Conservation (phyloP, 179 eudicot species). For the Camellia oleifera region DNA sequence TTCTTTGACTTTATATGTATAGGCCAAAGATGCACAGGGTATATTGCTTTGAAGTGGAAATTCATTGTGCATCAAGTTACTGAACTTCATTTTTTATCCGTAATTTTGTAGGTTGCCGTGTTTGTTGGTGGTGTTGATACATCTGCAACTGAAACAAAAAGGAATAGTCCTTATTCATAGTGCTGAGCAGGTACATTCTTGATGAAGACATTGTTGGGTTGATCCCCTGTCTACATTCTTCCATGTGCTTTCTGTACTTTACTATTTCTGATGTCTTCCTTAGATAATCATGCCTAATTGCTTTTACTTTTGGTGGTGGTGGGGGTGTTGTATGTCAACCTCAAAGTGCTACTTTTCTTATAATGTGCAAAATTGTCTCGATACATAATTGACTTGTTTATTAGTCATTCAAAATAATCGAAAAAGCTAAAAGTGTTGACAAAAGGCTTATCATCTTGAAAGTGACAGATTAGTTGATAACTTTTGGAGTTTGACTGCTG, state of each 20-base stretch:
- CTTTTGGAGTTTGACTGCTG: neutral
- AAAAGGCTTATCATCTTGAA: too few species aligned
- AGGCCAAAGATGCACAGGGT: neutral
- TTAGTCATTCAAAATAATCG: too few species aligned
- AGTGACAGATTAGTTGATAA: neutral
- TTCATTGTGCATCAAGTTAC: neutral
- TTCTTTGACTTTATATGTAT: too few species aligned
- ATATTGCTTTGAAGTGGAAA: neutral
- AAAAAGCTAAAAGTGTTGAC: too few species aligned
- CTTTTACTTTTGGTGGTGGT: neutral
- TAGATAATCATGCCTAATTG: neutral
- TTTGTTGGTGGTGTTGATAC: slow-evolving; percentile 90
- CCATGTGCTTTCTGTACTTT: neutral
- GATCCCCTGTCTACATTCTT: slow-evolving; percentile 5
- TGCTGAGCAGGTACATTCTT: slow-evolving; percentile 72
- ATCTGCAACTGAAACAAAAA: slow-evolving; percentile 93
- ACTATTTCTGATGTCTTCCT: neutral
- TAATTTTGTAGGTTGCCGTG: slow-evolving; percentile 73
- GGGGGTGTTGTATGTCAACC: neutral
- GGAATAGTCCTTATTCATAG: slow-evolving; percentile 96
- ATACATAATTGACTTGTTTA: too few species aligned
- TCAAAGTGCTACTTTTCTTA: neutral
- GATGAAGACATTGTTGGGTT: neutral
- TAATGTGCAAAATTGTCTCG: neutral
- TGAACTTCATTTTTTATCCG: neutral